These are phyloP conservation scores for Narthecium ossifragum DNA, from an alignment of 106 monocot genomes.

Conservation along the genomic window DNA sequence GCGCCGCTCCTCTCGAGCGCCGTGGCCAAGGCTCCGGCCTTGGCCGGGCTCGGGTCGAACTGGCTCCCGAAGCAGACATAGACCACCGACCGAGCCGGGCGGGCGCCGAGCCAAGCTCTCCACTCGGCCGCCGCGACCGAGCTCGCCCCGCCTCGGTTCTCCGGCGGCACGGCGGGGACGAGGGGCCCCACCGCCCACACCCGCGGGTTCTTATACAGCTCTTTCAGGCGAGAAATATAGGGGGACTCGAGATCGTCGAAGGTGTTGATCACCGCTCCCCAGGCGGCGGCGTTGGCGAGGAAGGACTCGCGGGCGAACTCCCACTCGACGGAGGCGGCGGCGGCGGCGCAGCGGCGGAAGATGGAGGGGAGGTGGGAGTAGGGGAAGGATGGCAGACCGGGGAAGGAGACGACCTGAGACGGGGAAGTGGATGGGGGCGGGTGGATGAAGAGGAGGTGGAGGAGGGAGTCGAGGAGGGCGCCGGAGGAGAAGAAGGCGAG, in stretches of 20 bases:
- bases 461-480: not conserved
- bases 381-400: not conserved
- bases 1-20: conserved; percentile 4
- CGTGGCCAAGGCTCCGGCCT: conserved; percentile 7
- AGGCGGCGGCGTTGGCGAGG: not conserved
- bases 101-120: not conserved
- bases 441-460: not conserved
- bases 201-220: not conserved
- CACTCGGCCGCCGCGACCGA: not conserved
- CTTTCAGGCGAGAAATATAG: not conserved
- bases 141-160: not conserved
- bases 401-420: not conserved
- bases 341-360: not conserved
- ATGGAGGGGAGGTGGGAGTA: not conserved
- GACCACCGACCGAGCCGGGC: not conserved
- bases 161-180: too few relatives aligned
- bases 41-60: not conserved
- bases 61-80: not conserved
- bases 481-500: not conserved
- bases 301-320: not conserved
- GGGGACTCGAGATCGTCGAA: not conserved
- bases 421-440: not conserved
- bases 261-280: not conserved
- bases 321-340: not conserved
- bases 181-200: not conserved